A percentile compares a stretch with the other conserved stretches of the same genome.
Conservation (phyloP, 495 filamentous ascomycete species). For the Pyrenula aspistea region DNA sequence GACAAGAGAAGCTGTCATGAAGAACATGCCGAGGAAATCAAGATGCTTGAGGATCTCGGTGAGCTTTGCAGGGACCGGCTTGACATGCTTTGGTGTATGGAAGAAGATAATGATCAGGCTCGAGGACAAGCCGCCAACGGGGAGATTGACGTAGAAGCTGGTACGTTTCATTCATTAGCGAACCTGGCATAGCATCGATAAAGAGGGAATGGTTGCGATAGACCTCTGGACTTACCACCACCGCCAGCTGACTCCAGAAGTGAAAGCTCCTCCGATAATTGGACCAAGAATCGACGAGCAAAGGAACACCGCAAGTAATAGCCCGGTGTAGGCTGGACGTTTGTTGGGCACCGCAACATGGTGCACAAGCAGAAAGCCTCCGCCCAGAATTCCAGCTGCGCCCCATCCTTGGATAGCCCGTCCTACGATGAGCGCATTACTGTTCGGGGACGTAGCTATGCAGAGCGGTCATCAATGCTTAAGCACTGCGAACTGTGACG, state of each 20-base stretch:
- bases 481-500: too few species aligned
- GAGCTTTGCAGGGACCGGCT: not conserved
- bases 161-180: too few species aligned
- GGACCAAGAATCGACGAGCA: too few species aligned
- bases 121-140: constrained; percentile 24
- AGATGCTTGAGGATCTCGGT: too few species aligned
- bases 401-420: constrained; percentile 36
- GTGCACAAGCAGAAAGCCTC: constrained; percentile 50
- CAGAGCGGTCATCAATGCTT: too few species aligned
- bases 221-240: too few species aligned
- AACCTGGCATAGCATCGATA: too few species aligned
- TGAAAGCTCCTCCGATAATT: constrained; percentile 37
- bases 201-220: too few species aligned
- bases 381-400: constrained; percentile 51
- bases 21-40: constrained; percentile 30
- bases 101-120: constrained; percentile 31
- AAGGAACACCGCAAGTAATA: too few species aligned
- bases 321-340: constrained; percentile 48
- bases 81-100: constrained; percentile 9
- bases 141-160: constrained; percentile 54
- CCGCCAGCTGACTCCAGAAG: constrained; percentile 49
- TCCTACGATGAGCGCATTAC: too few species aligned
- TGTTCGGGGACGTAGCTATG: too few species aligned
- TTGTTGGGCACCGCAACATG: constrained; percentile 46
- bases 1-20: constrained; percentile 39